Conservation (phyloP, 768 basidiomycete species). For the Tricholoma flavovirens region DNA sequence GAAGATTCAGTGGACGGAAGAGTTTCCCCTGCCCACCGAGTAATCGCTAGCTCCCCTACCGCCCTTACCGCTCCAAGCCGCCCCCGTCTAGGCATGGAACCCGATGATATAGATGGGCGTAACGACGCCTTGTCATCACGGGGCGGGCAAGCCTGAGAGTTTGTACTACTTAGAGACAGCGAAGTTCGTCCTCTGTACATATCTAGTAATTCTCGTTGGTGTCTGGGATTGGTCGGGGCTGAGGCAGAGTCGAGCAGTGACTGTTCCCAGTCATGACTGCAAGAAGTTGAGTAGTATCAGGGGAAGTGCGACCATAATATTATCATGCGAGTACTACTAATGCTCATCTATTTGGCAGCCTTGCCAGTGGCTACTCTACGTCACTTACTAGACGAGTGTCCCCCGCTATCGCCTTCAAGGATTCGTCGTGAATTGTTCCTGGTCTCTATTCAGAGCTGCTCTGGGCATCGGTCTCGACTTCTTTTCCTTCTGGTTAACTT, state of each 20-base stretch:
- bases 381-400: constrained; percentile 14
- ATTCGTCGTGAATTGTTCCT: not conserved
- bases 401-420: constrained; percentile 6
- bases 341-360: not conserved
- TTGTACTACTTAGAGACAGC: constrained; percentile 14
- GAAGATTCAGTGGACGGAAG: constrained; percentile 35
- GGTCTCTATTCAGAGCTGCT: constrained; percentile 6
- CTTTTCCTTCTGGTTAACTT: constrained; percentile 85
- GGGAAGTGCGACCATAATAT: not conserved
- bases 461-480: constrained; percentile 64
- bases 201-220: constrained; percentile 35
- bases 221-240: constrained; percentile 14
- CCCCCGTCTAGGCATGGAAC: constrained; percentile 31
- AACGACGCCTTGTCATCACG: constrained; percentile 29
- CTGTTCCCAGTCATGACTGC: constrained; percentile 4
- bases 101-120: constrained; percentile 37
- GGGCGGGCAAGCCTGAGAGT: no score
- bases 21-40: constrained; percentile 61
- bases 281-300: constrained; percentile 4
- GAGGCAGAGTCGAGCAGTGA: not conserved
- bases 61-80: constrained; percentile 50
- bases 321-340: not conserved
- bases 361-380: constrained; percentile 12
- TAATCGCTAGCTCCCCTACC: constrained; percentile 64
- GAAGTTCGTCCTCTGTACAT: constrained; percentile 56